Percentiles rank a stretch among this genome's conserved stretches.
These are phyloP conservation scores for Arthrobotrys megalospora DNA, from an alignment of 2,329 filamentous ascomycete genomes.

Conservation along the genomic window DNA sequence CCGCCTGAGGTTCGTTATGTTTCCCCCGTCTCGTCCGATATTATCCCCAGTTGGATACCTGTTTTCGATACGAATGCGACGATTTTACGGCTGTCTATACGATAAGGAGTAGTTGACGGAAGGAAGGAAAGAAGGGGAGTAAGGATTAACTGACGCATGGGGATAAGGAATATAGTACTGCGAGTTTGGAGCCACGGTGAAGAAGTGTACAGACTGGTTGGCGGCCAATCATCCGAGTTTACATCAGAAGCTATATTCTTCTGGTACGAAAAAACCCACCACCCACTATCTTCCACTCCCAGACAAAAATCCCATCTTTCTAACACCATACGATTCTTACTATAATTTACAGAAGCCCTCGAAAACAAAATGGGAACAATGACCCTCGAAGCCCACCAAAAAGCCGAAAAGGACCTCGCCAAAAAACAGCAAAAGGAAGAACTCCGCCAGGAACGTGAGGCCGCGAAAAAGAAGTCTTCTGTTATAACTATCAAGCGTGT, in stretches of 20 bases:
- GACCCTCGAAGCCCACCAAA: constrained; percentile 74
- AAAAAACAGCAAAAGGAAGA: constrained; percentile 98
- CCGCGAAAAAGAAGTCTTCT: constrained; percentile 84
- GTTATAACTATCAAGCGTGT: constrained; percentile 95
- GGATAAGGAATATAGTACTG: constrained; percentile 80
- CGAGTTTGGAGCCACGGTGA: constrained; percentile 95
- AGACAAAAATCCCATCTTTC: too few relatives aligned
- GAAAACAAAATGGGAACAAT: constrained; percentile 87
- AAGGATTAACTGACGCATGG: constrained; percentile 11
- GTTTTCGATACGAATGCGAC: too few relatives aligned
- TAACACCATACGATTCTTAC: too few relatives aligned
- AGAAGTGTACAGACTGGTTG: constrained; percentile 98
- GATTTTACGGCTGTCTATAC: not conserved
- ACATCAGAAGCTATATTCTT: constrained; percentile 86
- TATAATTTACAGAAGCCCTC: constrained; percentile 77
- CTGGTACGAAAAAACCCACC: constrained; percentile 73
- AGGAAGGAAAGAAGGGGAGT: not conserved
- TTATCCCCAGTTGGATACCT: too few relatives aligned
- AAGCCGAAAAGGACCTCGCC: constrained; percentile 85
- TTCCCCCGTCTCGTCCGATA: not conserved
- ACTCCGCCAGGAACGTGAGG: constrained; percentile 91
- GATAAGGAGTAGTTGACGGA: not conserved
- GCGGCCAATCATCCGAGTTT: constrained; percentile 80
- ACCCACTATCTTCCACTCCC: constrained; percentile 15
- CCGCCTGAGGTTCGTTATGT: constrained; percentile 52